phyloP scores from a whole-genome alignment of 495 filamentous ascomycete genomes.

The Darksidea phi region DNA sequence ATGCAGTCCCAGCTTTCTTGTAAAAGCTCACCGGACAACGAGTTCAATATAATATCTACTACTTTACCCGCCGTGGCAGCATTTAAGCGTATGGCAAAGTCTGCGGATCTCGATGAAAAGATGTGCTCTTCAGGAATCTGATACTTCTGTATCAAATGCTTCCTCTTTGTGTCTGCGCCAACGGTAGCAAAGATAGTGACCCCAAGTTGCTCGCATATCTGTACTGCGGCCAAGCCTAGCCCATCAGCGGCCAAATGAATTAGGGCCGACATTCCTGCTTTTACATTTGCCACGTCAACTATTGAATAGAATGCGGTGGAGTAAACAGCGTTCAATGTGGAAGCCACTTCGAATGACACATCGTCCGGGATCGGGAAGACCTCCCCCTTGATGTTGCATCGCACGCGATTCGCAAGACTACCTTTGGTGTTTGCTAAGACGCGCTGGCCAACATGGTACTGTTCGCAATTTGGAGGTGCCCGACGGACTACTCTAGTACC shows the following conservation, averaged over 20 bases:
- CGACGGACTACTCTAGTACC: conserved; percentile 1
- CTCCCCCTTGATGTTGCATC: not conserved
- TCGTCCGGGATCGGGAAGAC: conserved; percentile 33
- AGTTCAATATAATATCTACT: conserved; percentile 17
- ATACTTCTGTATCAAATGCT: conserved; percentile 10
- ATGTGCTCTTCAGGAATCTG: conserved; percentile 9
- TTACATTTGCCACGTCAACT: not conserved
- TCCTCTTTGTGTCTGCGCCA: conserved; percentile 6
- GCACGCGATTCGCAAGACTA: conserved; percentile 3
- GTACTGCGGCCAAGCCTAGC: conserved; percentile 19
- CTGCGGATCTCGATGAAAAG: conserved; percentile 4
- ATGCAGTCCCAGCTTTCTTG: not conserved
- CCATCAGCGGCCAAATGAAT: conserved; percentile 31
- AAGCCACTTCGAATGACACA: conserved; percentile 37
- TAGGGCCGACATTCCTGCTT: conserved; percentile 1
- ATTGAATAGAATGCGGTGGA: conserved; percentile 35
- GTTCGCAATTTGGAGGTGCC: conserved; percentile 24
- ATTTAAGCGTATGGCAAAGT: conserved; percentile 8
- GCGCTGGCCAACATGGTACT: conserved; percentile 35
- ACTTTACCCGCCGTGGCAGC: conserved; percentile 7
- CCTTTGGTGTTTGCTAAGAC: conserved; percentile 22
- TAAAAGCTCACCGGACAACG: conserved; percentile 7
- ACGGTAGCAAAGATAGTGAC: conserved; percentile 21
- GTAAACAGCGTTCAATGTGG: conserved; percentile 40
- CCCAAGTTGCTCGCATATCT: conserved; percentile 18